Evolutionary conservation across 345 rosid genomes (phyloP), one percentile per base, ranked within the genome.

Genomic region (Trapa incisa): DNA sequence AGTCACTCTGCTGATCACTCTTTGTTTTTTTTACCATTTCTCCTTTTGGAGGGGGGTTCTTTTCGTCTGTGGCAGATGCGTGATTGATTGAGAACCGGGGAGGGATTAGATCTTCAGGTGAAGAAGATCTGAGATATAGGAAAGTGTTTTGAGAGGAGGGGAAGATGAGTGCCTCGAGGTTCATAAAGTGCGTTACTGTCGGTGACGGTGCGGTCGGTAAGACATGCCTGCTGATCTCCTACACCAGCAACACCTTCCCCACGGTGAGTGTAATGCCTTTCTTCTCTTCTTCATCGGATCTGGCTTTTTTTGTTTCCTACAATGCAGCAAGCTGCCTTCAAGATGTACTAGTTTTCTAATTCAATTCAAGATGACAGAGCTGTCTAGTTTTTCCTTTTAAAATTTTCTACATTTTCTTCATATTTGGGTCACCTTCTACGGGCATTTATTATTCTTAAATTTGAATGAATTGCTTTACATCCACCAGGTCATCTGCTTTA

Each of bases 161-260:
- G 7, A 70, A 74, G 74, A 92, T 89, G 97, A 89, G 90, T 64
- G 97, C 98, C 48, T 89, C 93, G 48, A 85, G 93, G 87, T 92
- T 90, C 80, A 89, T 89, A 16, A 92, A 92, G 96, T 92, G 98
- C 80, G 96, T 88, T 13, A 92, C 98, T 42, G 98, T 92, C 75
- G 97, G 98, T 70, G 98, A 92, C 53, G 96, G 96, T 6, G 98
- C 96, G 50, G 98, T 92, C 62, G 98, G 96, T 33, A 92, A 92
- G 73, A 92, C 98, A 15, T 90, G 98, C 83, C 70, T 92, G 88
- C 85, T 92, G 69, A 89, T 89, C 74, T 92, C 98, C 67, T 92
- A 92, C 73, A 89, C 97, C 68, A 92, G 98, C 86, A 92, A 92
- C 84, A 88, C 97, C 73, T 92, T 89, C 74, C 97, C 98, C 54